phyloP scores from a whole-genome alignment of 805 yeast species.

The Wickerhamomyces mucosus region DNA sequence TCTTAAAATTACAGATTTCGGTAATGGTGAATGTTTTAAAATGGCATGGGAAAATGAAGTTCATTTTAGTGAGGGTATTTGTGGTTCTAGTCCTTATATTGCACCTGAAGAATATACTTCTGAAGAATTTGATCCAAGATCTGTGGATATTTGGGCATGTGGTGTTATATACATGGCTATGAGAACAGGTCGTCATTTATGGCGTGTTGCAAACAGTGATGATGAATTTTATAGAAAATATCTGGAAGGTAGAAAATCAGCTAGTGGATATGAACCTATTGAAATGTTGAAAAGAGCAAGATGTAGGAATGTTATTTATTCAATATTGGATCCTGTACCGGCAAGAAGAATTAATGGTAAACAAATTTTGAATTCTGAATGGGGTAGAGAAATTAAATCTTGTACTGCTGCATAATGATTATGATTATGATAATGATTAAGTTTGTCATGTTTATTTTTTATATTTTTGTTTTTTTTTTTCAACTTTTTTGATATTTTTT shows the following conservation, averaged over 20 bases:
- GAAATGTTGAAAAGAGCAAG: conserved; percentile 77
- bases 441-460: too few species aligned
- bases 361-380: conserved; percentile 84
- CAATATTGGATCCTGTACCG: conserved; percentile 89
- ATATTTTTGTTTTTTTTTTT: too few species aligned
- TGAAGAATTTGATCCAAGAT: conserved; percentile 67
- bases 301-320: conserved; percentile 88
- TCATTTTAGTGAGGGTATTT: conserved; percentile 63
- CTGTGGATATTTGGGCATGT: conserved; percentile 87
- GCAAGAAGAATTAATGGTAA: conserved; percentile 77
- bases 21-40: conserved; percentile 72
- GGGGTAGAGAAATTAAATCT: conserved; percentile 77
- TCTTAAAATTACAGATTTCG: conserved; percentile 81
- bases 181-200: conserved; percentile 89
- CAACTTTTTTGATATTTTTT: too few species aligned
- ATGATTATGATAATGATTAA: too few species aligned
- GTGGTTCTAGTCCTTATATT: conserved; percentile 84
- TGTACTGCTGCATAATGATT: too few species aligned
- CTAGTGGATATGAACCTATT: conserved; percentile 86
- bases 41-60: conserved; percentile 77
- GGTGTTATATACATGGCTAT: conserved; percentile 90
- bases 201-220: conserved; percentile 74
- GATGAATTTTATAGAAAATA: conserved; percentile 78
- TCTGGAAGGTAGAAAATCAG: conserved; percentile 67
- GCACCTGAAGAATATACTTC: conserved; percentile 77